Evolutionary conservation across 371 early-diverging fungal species (phyloP), one percentile per base, ranked within the genome.

Genomic region (Rhizomucor pusillus): DNA sequence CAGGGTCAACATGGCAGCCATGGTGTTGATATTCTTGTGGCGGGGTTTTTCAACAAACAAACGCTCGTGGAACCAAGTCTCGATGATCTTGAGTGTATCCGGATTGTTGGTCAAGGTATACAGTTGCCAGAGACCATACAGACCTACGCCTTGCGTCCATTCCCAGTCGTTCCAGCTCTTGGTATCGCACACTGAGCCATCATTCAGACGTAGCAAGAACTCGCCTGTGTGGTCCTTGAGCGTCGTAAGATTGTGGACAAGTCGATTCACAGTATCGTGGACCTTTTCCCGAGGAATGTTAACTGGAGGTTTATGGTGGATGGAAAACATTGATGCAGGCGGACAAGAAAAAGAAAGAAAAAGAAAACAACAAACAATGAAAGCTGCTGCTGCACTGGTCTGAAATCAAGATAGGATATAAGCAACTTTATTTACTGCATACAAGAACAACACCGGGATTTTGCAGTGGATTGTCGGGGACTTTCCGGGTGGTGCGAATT

Each of bases 151-250:
- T 36, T 63, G 64, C 12, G 64, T 63, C 64, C 64, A 63, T 46
- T 63, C 64, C 64, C 64, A 63, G 29, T 63, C 64, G 20, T 63
- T 55, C 64, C 64, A 63, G 18, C 60, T 56, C 43, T 63, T 63
- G 24, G 64, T 63, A 33, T 63, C 64, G 2, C 59, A 55, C 11
- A 63, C 37, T 2, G 46, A 55, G 11, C 64, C 64, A 34, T 63
- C 60, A 1, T 59, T 60, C 1, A 63, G 44, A 14, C 50, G 47
- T 11, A 63, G 39, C 5, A 63, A 37, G 25, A 63, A 63, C 37
- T 59, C 60, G 13, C 64, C 64, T 10, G 56, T 44, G 1, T 37
- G 55, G 18, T 63, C 64, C 44, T 59, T 46, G 34, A 63, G 56
- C n/a, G 48, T 52, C 7, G 60, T 56, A 1, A 63, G 50, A 13